These are phyloP conservation scores for Cucurbita ficifolia DNA, from an alignment of 306 rosid species.

Conservation along the genomic window DNA sequence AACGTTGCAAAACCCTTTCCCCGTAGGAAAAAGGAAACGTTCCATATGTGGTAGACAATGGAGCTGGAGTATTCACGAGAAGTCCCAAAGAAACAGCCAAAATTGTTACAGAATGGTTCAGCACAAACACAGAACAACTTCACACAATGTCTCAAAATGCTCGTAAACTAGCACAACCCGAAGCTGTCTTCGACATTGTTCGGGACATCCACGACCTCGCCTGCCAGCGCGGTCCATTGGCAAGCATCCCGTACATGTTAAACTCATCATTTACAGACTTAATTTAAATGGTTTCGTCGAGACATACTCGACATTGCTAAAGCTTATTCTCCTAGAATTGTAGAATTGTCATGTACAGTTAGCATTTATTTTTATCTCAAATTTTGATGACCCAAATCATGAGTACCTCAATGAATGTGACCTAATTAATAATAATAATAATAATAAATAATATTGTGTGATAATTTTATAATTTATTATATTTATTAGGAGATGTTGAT, in stretches of 20 bases:
- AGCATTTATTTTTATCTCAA: background rate
- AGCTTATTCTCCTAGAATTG: background rate
- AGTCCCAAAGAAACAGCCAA: constrained; percentile 76
- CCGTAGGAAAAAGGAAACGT: constrained; percentile 86
- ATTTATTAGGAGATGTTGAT: background rate
- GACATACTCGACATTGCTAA: background rate
- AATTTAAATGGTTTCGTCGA: constrained; percentile 18
- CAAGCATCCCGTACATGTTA: constrained; percentile 50
- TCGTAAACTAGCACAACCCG: constrained; percentile 79
- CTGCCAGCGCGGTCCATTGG: constrained; percentile 49
- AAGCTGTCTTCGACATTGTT: constrained; percentile 85
- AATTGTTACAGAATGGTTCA: constrained; percentile 80
- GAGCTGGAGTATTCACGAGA: constrained; percentile 92
- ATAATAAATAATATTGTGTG: too few relatives aligned
- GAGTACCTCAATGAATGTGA: background rate
- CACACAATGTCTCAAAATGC: constrained; percentile 66
- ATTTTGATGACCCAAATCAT: background rate
- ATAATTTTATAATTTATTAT: background rate
- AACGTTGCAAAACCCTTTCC: background rate
- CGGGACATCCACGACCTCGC: constrained; percentile 81
- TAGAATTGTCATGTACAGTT: constrained; percentile 41
- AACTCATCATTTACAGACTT: constrained; percentile 72
- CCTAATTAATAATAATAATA: background rate
- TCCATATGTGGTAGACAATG: constrained; percentile 86
- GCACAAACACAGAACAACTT: constrained; percentile 53